Evolutionary conservation across 164 flowering plant genomes (phyloP).

Genomic region (Vitis rotundifolia): DNA sequence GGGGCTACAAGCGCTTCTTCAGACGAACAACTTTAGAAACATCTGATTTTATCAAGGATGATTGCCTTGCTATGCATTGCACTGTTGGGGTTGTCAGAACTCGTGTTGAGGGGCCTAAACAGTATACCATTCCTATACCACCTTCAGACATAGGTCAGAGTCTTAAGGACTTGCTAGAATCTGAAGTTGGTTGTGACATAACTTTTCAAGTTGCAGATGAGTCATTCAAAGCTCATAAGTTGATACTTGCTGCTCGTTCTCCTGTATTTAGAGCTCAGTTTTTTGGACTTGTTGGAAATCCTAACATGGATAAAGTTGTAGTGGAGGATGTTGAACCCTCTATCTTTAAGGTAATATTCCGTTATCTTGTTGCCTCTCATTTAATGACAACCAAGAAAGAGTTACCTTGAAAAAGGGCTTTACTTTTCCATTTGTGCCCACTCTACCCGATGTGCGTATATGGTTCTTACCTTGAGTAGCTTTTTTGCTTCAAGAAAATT

Average conservation of each 20-base stretch:
- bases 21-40: slow-evolving; percentile 62
- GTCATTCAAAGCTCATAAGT: slow-evolving; percentile 77
- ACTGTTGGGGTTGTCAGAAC: slow-evolving; percentile 90
- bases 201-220: slow-evolving; percentile 73
- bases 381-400: too few species aligned
- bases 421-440: too few species aligned
- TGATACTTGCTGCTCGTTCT: slow-evolving; percentile 92
- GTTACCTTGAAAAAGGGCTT: too few species aligned
- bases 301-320: slow-evolving; percentile 56
- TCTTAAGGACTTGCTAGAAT: slow-evolving; percentile 56
- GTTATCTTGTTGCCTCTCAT: background rate
- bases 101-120: slow-evolving; percentile 69
- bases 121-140: slow-evolving; percentile 49
- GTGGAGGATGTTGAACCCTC: slow-evolving; percentile 74
- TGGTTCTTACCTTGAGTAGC: too few species aligned
- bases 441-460: too few species aligned
- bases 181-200: slow-evolving; percentile 72
- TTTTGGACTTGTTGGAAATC: slow-evolving; percentile 79
- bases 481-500: too few species aligned
- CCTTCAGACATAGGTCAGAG: slow-evolving; percentile 76
- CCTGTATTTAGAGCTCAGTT: slow-evolving; percentile 94
- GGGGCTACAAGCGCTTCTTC: slow-evolving; percentile 95
- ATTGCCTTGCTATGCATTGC: slow-evolving; percentile 79
- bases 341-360: slow-evolving; percentile 68
- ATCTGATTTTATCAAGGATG: slow-evolving; percentile 83